Conservation (phyloP, 305 asterid species). For the Striga hermonthica region DNA sequence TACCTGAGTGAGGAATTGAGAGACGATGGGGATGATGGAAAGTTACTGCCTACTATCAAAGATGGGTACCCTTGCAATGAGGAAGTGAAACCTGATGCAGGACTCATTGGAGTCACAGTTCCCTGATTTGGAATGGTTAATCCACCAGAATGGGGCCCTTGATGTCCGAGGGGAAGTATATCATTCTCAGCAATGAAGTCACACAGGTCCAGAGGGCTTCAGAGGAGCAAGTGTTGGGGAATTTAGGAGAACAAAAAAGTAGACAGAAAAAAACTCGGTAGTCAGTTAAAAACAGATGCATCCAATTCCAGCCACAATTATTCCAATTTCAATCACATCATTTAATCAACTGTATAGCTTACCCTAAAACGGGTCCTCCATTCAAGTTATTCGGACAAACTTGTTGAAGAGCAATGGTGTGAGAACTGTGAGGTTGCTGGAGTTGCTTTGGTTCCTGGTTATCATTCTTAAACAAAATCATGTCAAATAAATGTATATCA, state of each 20-base stretch:
- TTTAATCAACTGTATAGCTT: slow-evolving; percentile 35
- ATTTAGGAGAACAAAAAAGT: slow-evolving; percentile 14
- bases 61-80: slow-evolving; percentile 49
- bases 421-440: slow-evolving; percentile 69
- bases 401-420: slow-evolving; percentile 61
- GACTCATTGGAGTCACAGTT: slow-evolving; percentile 38
- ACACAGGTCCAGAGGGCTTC: slow-evolving; percentile 72
- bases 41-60: slow-evolving; percentile 49
- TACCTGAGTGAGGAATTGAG: slow-evolving; percentile 60
- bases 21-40: slow-evolving; percentile 48
- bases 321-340: slow-evolving; percentile 18
- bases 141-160: slow-evolving; percentile 56
- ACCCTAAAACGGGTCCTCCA: slow-evolving; percentile 65
- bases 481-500: slow-evolving; percentile 25
- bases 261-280: slow-evolving; percentile 8
- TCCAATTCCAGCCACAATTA: slow-evolving; percentile 9
- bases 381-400: slow-evolving; percentile 54
- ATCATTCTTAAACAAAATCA: slow-evolving; percentile 35
- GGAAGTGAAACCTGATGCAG: slow-evolving; percentile 48
- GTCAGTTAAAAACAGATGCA: slow-evolving; percentile 11
- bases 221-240: slow-evolving; percentile 28
- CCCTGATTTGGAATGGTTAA: slow-evolving; percentile 45
- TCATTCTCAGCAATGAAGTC: slow-evolving; percentile 51
- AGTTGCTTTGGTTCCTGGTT: slow-evolving; percentile 59
- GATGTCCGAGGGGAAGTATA: slow-evolving; percentile 47